A percentile compares a stretch with the other conserved stretches of the same genome.
These are phyloP conservation scores for Cadophora sp. DNA, from an alignment of 2,329 filamentous ascomycete genomes.

Conservation along the genomic window DNA sequence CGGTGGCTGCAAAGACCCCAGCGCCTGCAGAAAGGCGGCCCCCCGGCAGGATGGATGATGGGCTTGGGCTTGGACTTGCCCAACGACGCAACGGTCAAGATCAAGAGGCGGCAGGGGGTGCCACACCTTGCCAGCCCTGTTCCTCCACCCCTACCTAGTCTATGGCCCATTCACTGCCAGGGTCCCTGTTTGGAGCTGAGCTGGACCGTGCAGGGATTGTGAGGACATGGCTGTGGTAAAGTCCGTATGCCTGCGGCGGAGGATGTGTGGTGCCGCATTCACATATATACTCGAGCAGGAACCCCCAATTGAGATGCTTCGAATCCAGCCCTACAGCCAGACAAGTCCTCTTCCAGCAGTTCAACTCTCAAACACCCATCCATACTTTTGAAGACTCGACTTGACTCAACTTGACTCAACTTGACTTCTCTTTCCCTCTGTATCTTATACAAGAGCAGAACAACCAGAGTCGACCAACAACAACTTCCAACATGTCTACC, in stretches of 20 bases:
- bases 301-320: slow-evolving; percentile 36
- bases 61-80: slow-evolving; percentile 30
- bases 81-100: slow-evolving; percentile 30
- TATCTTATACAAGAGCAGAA: slow-evolving; percentile 25
- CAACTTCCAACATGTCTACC: slow-evolving; percentile 41
- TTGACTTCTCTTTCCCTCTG: slow-evolving; percentile 24
- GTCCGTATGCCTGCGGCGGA: slow-evolving; percentile 37
- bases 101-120: slow-evolving; percentile 3
- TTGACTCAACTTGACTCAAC: not conserved
- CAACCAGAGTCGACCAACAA: slow-evolving; percentile 26
- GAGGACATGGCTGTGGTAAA: slow-evolving; percentile 35
- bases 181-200: slow-evolving; percentile 36
- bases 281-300: slow-evolving; percentile 42
- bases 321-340: slow-evolving; percentile 33
- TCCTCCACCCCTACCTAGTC: slow-evolving; percentile 24
- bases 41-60: slow-evolving; percentile 23
- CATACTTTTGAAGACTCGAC: slow-evolving; percentile 22
- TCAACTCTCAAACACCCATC: slow-evolving; percentile 7
- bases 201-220: slow-evolving; percentile 36
- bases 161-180: slow-evolving; percentile 28
- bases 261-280: slow-evolving; percentile 35
- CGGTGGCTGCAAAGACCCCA: slow-evolving; percentile 10
- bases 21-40: slow-evolving; percentile 30
- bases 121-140: slow-evolving; percentile 14
- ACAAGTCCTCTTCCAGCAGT: slow-evolving; percentile 11